These are phyloP conservation scores for Blastobotrys proliferans DNA, from an alignment of 1,139 yeast species.

Conservation along the genomic window DNA sequence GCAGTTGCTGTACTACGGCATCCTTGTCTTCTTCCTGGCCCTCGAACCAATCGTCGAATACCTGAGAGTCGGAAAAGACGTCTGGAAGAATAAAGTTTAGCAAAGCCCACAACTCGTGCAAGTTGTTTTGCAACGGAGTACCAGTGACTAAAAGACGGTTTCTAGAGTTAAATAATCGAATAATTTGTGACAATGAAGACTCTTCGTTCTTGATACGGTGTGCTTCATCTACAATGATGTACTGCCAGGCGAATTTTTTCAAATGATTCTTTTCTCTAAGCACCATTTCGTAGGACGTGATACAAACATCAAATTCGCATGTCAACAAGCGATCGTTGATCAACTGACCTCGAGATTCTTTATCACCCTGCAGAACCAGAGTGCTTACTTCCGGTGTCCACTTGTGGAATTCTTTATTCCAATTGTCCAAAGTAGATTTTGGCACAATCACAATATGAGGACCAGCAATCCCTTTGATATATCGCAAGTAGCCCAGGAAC, in stretches of 20 bases:
- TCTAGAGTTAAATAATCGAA: constrained; percentile 78
- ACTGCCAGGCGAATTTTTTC: constrained; percentile 88
- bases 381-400: constrained; percentile 98
- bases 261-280: constrained; percentile 78
- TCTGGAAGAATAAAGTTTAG: constrained; percentile 88
- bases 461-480: constrained; percentile 73
- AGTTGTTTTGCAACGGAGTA: constrained; percentile 89
- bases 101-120: constrained; percentile 95
- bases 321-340: constrained; percentile 57
- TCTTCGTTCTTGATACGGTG: constrained; percentile 95
- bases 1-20: constrained; percentile 75
- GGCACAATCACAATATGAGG: constrained; percentile 93
- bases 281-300: constrained; percentile 91
- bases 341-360: constrained; percentile 64
- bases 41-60: constrained; percentile 87
- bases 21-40: constrained; percentile 55
- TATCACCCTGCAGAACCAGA: constrained; percentile 80
- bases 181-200: constrained; percentile 82
- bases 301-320: constrained; percentile 81
- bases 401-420: constrained; percentile 87
- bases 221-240: constrained; percentile 92
- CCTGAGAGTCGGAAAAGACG: constrained; percentile 85
- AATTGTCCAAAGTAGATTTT: constrained; percentile 89
- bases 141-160: constrained; percentile 89
- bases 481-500: constrained; percentile 81